A percentile compares a stretch with the other conserved stretches of the same genome.
Conservation (phyloP, 306 rosid genomes). For the Hippophae gyantsensis region DNA sequence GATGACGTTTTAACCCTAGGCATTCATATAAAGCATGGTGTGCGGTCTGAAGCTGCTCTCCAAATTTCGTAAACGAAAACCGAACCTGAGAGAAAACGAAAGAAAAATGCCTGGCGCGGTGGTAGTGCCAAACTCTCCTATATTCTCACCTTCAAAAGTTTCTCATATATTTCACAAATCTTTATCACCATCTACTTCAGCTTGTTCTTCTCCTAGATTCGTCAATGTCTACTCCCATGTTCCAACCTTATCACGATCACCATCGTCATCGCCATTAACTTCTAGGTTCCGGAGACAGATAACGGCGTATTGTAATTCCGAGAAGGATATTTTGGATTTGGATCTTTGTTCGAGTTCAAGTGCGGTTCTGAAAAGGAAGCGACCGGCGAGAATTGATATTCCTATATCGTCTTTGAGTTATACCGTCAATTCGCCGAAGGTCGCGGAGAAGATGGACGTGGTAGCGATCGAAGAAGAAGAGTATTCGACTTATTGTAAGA, state of each 20-base stretch:
- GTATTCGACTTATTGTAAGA: constrained; percentile 40
- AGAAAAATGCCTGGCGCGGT: constrained; percentile 30
- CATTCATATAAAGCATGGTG: neutral
- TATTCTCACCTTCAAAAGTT: constrained; percentile 32
- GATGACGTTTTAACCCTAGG: no score
- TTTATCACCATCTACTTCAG: constrained; percentile 8
- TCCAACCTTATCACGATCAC: constrained; percentile 7
- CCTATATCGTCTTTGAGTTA: constrained; percentile 15
- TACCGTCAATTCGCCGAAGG: constrained; percentile 15
- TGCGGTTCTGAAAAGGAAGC: constrained; percentile 31
- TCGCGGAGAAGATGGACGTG: constrained; percentile 20
- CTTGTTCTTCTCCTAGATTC: constrained; percentile 25
- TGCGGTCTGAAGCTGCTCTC: neutral
- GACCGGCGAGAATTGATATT: constrained; percentile 36
- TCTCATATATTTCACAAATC: constrained; percentile 8
- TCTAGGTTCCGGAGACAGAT: constrained; percentile 12
- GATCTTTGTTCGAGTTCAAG: constrained; percentile 9
- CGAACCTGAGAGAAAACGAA: neutral
- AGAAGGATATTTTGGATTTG: constrained; percentile 10
- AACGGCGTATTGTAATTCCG: neutral
- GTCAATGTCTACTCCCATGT: constrained; percentile 19
- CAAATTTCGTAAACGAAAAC: neutral
- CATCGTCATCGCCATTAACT: constrained; percentile 8
- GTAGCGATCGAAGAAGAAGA: constrained; percentile 39
- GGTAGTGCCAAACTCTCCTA: constrained; percentile 28